These are phyloP conservation scores for Podila verticillata DNA, from an alignment of 192 early-diverging fungal genomes.

Conservation along the genomic window DNA sequence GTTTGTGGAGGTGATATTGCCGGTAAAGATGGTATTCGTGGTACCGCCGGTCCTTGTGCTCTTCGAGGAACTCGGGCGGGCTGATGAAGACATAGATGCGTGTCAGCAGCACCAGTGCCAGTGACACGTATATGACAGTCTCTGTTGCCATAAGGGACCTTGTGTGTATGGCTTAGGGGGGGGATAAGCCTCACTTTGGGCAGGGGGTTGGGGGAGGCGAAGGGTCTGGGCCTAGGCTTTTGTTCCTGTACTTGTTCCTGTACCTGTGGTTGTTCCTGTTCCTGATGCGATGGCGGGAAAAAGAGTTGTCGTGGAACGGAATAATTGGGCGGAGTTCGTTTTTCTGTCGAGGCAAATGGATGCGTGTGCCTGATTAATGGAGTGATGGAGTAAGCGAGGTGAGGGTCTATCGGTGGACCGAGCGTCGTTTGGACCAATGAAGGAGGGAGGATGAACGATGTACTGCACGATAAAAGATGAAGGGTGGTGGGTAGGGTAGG, in stretches of 20 bases:
- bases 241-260: background rate
- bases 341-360: too few relatives aligned
- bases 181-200: background rate
- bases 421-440: too few relatives aligned
- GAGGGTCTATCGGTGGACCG: too few relatives aligned
- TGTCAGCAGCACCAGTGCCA: conserved; percentile 44
- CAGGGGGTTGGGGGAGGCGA: background rate
- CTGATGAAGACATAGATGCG: conserved; percentile 50
- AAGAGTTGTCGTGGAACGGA: background rate
- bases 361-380: too few relatives aligned
- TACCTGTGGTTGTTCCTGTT: too few relatives aligned
- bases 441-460: too few relatives aligned
- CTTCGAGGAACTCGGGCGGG: conserved; percentile 48
- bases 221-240: too few relatives aligned
- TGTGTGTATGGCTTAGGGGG: background rate
- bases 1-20: conserved; percentile 48
- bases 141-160: conserved; percentile 34
- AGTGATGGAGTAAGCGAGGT: too few relatives aligned
- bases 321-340: background rate
- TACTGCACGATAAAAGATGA: too few relatives aligned
- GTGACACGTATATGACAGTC: conserved; percentile 43
- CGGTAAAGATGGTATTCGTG: conserved; percentile 46
- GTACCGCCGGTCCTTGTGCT: conserved; percentile 45
- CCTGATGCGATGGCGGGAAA: background rate
- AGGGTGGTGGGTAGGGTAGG: background rate